These are phyloP conservation scores for Chlorella sorokiniana DNA, from an alignment of 139 green algal species.

Conservation along the genomic window DNA sequence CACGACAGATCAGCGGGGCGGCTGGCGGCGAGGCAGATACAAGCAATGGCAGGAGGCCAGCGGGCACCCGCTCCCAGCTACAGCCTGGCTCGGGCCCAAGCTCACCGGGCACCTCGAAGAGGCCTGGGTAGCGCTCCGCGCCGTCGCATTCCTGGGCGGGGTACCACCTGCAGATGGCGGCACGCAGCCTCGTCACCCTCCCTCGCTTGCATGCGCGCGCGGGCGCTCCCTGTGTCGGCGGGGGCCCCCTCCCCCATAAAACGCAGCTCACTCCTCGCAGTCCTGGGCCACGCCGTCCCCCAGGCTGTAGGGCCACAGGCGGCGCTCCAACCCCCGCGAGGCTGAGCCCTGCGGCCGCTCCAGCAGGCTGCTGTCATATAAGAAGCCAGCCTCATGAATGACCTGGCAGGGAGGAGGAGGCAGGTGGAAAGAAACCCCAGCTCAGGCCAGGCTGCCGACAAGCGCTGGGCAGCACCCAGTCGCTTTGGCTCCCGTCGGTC, in stretches of 20 bases:
- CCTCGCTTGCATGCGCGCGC: background rate
- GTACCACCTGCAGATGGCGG: background rate
- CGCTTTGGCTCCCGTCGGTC: background rate
- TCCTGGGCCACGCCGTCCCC: constrained; percentile 1
- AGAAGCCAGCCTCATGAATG: background rate
- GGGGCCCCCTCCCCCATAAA: background rate
- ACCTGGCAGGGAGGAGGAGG: background rate
- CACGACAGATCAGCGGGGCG: background rate
- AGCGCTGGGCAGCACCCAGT: background rate
- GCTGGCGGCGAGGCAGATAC: background rate
- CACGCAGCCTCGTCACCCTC: background rate
- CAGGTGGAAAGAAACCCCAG: background rate
- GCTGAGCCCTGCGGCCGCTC: background rate
- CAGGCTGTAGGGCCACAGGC: constrained; percentile 23
- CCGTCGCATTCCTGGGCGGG: background rate
- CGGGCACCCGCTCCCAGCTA: background rate
- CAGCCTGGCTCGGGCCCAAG: background rate
- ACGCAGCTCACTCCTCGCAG: constrained; percentile 9
- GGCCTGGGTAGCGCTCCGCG: constrained; percentile 8
- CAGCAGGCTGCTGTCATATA: constrained; percentile 9
- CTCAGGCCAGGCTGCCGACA: background rate
- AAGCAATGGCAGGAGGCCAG: background rate
- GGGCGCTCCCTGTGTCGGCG: background rate
- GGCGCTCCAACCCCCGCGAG: background rate
- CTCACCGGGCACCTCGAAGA: constrained; percentile 25